Percentiles rank a stretch among this genome's conserved stretches.
Conservation (phyloP, 345 rosid genomes). For the Gossypium raimondii region DNA sequence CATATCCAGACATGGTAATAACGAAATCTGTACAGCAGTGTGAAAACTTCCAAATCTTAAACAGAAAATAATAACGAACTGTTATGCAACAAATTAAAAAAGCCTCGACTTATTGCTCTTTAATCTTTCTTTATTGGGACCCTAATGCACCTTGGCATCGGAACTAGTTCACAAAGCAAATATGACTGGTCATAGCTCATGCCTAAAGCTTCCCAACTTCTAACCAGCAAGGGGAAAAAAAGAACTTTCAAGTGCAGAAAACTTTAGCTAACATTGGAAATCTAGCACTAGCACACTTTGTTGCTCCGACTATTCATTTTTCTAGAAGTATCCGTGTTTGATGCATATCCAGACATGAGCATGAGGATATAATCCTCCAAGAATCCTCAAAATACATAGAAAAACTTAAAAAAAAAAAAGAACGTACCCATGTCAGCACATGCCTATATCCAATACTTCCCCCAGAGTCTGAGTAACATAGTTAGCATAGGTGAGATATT, state of each 20-base stretch:
- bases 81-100: background rate
- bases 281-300: background rate
- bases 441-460: background rate
- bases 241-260: background rate
- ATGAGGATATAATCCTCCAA: background rate
- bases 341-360: background rate
- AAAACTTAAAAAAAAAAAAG: background rate
- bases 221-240: background rate
- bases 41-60: too few relatives aligned
- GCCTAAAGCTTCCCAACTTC: background rate
- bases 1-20: too few relatives aligned
- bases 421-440: background rate
- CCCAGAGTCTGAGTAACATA: background rate
- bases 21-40: too few relatives aligned
- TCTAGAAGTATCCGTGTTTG: background rate
- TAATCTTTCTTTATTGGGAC: background rate
- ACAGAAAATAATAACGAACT: background rate
- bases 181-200: background rate
- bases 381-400: background rate
- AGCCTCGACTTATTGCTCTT: background rate
- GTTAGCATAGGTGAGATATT: background rate
- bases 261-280: background rate
- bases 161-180: background rate
- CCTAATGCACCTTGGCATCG: background rate
- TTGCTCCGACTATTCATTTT: background rate